Evolutionary conservation across 345 rosid genomes (phyloP), one percentile per base, ranked within the genome.

Genomic region (Bruguiera gymnorhiza): DNA sequence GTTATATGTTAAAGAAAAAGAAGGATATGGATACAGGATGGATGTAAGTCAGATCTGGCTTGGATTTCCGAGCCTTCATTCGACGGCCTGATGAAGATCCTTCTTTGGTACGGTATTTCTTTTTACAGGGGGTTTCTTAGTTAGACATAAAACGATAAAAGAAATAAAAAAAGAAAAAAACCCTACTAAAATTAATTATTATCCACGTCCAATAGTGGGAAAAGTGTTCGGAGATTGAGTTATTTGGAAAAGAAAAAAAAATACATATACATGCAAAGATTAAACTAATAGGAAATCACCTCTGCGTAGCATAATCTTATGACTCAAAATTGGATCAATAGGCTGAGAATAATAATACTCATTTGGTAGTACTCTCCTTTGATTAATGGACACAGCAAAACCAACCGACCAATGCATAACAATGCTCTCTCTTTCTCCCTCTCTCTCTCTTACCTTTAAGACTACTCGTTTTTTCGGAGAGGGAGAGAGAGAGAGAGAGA

Each of bases 11-110:
- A 13, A 26, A 55, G 60, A 23, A 23, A 9, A 5, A 3, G 24
- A 53, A 53, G 57, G 8, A 19, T n/a, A 19, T 23, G 13, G 57
- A 9, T 3, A n/a, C 8, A 8, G 27, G 30, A 9, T 66, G 23
- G 82, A 73, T 70, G 15, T 11, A 10, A 39, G 48, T 50, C 18
- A 55, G 32, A 15, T 55, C 53, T 73, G 63, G 57, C 82, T 65
- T 83, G 84, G 75, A 66, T 70, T 83, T 80, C 77, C 79, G 82
- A 80, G 84, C 81, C 81, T 6, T 32, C 23, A 53, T 23, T 5
- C 4, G 27, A 26, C 16, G 0, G 43, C 20, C 9, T 5, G 2
- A 51, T 23, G 59, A 21, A 21, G 23, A 9, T 51, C 21, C 21
- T 70, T 68, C 48, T 46, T 37, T 66, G 6, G 59, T 69, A 68